Base-by-base conservation (phyloP, 169 alveolate species). In the Plasmodium sp. region DNA sequence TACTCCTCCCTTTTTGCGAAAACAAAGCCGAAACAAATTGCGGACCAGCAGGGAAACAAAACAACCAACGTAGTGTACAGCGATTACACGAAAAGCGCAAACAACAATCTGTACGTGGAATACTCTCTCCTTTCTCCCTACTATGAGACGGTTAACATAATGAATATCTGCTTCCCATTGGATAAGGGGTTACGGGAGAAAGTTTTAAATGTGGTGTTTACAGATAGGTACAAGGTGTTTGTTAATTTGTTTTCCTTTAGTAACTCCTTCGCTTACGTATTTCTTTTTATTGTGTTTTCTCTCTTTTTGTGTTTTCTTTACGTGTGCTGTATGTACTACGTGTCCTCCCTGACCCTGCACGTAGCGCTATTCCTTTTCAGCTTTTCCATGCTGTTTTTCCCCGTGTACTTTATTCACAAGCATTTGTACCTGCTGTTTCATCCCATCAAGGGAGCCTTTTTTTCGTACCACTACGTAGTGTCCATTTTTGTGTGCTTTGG, bases 31-130 rank as follows among this genome's bases (percentile, higher is more conserved):
- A 45, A 77, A 9, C 27, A 27, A 22, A 77, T 86, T 56, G 45
- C 56, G n/a, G 93, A 86, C 81, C 75, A 77, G 22, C 58, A 36
- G 14, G 93, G 93, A 51, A 86, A 86, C 72, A 86, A 5, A 43
- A 43, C 81, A 86, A 86, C 93, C 43, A 86, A 77, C 67, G 85
- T 86, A 31, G 82, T 86, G 31, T 86, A 86, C 67, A 18, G 86
- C 81, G 93, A 86, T 86, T 86, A 86, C 48, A 86, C 93, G 2
- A 86, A 86, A 86, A 39, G 93, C 6, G n/a, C 77, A n/a, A 62
- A 86, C 67, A 86, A 51, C 43, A 86, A 86, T 43, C 48, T 86
- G 81, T 86, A 86, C 81, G 93, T 86, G 16, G 93, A 86, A 86
- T 86, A 86, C 77, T 86, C 88, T 54, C 45, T 86, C 41, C 75